A percentile compares a stretch with the other conserved stretches of the same genome.
These are phyloP conservation scores for Erodium moschatum DNA, from an alignment of 441 rosid species.

Conservation along the genomic window DNA sequence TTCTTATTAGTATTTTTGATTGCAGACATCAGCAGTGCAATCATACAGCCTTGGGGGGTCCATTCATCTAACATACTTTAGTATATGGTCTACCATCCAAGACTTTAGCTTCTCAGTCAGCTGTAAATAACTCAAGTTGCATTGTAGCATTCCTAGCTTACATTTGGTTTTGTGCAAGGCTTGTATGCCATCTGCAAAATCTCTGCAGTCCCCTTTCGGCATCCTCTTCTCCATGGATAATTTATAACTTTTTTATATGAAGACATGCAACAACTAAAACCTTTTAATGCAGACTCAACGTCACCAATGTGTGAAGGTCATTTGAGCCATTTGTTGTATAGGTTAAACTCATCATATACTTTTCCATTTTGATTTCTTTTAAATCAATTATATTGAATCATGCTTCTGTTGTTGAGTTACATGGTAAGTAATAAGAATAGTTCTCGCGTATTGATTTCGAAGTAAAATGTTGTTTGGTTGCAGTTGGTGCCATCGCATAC, in stretches of 20 bases:
- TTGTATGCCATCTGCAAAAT: neutral
- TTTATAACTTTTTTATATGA: neutral
- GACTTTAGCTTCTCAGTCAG: neutral
- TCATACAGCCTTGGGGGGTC: neutral
- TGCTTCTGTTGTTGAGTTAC: no score
- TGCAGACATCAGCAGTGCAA: neutral
- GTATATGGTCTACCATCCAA: neutral
- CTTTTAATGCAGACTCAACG: neutral
- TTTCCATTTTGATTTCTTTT: neutral
- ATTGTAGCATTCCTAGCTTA: neutral
- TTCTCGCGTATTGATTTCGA: slow-evolving; percentile 1
- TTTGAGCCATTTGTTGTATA: neutral
- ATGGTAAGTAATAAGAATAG: no score
- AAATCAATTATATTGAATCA: neutral
- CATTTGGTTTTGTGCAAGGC: neutral
- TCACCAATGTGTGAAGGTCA: neutral
- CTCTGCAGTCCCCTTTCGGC: neutral
- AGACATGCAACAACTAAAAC: neutral
- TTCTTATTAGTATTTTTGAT: neutral
- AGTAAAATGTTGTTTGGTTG: slow-evolving; percentile 24
- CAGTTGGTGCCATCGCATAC: slow-evolving; percentile 94
- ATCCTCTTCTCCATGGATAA: neutral
- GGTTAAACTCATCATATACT: neutral
- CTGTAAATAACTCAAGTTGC: neutral
- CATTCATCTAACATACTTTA: neutral